A percentile compares a stretch with the other conserved stretches of the same genome.
These are phyloP conservation scores for Lithospermum erythrorhizon DNA, from an alignment of 257 asterid species.

Conservation along the genomic window DNA sequence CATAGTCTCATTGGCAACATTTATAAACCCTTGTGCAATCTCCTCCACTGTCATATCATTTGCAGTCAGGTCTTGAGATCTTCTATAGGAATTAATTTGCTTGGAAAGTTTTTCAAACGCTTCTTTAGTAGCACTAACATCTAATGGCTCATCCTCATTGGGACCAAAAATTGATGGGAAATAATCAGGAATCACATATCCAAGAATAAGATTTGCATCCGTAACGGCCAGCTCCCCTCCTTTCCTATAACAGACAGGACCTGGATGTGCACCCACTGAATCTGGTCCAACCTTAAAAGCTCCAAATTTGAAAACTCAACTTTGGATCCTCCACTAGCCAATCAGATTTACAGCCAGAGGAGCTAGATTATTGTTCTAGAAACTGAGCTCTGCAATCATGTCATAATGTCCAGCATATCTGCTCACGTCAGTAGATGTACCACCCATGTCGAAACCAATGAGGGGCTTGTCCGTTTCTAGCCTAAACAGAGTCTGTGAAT, in stretches of 20 bases:
- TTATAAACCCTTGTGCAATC: constrained; percentile 78
- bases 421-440: constrained; percentile 95
- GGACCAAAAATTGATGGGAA: constrained; percentile 96
- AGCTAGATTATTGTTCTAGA: constrained; percentile 90
- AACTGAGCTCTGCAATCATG: constrained; percentile 91
- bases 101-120: constrained; percentile 73
- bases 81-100: constrained; percentile 61
- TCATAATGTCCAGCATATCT: constrained; percentile 90
- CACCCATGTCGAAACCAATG: constrained; percentile 99
- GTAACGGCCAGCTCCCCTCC: constrained; percentile 92
- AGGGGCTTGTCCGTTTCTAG: constrained; percentile 83
- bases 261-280: constrained; percentile 97
- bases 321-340: constrained; percentile 99
- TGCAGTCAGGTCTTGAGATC: constrained; percentile 51
- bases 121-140: constrained; percentile 48
- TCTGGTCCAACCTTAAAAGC: constrained; percentile 97
- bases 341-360: constrained; percentile 97
- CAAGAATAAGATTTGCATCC: constrained; percentile 86
- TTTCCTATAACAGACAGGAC: constrained; percentile 92
- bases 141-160: constrained; percentile 72
- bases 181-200: constrained; percentile 71
- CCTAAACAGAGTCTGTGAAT: constrained; percentile 79
- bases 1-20: constrained; percentile 95
- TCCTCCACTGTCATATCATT: constrained; percentile 89
- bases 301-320: constrained; percentile 79